Conservation (phyloP, 371 early-diverging fungal genomes). For the Rhizomucor miehei region DNA sequence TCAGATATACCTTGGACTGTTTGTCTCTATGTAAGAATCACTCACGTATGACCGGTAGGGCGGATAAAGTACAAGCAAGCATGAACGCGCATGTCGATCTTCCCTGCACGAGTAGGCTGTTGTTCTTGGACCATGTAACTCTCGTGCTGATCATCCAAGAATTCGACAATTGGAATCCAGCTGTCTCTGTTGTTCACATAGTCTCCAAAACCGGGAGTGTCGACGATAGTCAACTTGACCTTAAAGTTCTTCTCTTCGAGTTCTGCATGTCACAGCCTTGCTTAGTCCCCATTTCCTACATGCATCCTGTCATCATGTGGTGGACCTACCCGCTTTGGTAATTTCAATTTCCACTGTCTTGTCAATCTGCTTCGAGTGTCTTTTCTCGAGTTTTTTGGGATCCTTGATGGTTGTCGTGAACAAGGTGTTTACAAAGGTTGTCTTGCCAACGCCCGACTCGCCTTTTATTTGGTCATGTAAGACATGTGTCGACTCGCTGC, state of each 20-base stretch:
- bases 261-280: slow-evolving; percentile 41
- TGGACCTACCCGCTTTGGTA: slow-evolving; percentile 14
- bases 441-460: slow-evolving; percentile 58
- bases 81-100: slow-evolving; percentile 80
- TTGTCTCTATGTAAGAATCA: not conserved
- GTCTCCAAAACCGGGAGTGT: slow-evolving; percentile 93
- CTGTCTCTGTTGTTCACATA: slow-evolving; percentile 74
- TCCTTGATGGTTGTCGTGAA: slow-evolving; percentile 67
- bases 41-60: slow-evolving; percentile 87
- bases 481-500: not conserved
- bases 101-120: slow-evolving; percentile 51
- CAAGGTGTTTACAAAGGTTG: slow-evolving; percentile 85
- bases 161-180: slow-evolving; percentile 73
- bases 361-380: slow-evolving; percentile 56
- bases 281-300: not conserved
- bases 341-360: slow-evolving; percentile 78
- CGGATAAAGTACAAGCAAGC: slow-evolving; percentile 96
- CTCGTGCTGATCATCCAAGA: slow-evolving; percentile 96
- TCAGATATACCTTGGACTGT: not conserved
- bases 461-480: not conserved
- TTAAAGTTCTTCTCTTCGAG: slow-evolving; percentile 96
- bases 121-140: slow-evolving; percentile 80
- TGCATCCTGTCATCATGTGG: not conserved
- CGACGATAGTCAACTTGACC: slow-evolving; percentile 89
- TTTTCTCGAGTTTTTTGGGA: slow-evolving; percentile 48